phyloP scores from a whole-genome alignment of 345 rosid species.

The Atalantia buxifolia region DNA sequence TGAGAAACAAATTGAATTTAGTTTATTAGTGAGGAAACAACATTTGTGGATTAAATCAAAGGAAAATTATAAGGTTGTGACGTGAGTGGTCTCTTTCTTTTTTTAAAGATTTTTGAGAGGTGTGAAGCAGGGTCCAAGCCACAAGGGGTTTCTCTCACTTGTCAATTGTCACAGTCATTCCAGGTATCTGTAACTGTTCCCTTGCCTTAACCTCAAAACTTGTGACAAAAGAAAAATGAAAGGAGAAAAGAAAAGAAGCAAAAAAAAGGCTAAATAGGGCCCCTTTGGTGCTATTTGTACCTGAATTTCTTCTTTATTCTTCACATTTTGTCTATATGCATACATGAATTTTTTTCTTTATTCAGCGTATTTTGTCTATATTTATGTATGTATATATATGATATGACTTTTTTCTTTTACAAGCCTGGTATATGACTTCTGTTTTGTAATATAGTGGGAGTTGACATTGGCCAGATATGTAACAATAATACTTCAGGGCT shows the following conservation, averaged over 20 bases:
- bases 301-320: slow-evolving; percentile 28
- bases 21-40: no score
- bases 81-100: no score
- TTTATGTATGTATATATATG: background rate
- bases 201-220: background rate
- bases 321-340: slow-evolving; percentile 1
- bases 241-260: background rate
- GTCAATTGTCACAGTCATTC: slow-evolving; percentile 23
- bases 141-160: background rate
- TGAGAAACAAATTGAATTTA: no score
- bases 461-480: background rate
- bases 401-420: background rate
- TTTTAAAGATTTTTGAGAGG: no score
- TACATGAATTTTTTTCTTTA: slow-evolving; percentile 23
- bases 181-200: background rate
- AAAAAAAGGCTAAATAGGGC: background rate
- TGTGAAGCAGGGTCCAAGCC: no score
- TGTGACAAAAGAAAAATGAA: background rate
- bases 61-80: no score
- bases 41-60: no score
- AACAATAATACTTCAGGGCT: background rate
- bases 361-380: slow-evolving; percentile 19
- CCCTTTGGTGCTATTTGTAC: background rate
- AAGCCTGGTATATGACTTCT: background rate
- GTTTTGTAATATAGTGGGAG: background rate